These are phyloP conservation scores for Pestalotiopsis sp. DNA, from an alignment of 2,329 filamentous ascomycete species.

Conservation along the genomic window DNA sequence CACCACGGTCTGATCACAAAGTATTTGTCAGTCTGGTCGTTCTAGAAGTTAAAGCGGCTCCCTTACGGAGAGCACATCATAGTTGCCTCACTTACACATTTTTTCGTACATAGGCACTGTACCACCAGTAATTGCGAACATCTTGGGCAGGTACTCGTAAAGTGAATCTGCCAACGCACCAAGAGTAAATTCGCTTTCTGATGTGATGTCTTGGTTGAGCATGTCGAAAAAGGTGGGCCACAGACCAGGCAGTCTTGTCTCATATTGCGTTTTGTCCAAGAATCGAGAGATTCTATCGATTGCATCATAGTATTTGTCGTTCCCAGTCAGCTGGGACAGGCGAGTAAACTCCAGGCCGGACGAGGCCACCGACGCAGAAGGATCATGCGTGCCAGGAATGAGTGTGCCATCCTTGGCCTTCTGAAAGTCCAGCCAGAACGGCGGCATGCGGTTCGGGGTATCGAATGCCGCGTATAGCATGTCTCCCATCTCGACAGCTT, in stretches of 20 bases:
- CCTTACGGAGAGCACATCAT: not conserved
- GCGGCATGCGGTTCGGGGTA: slow-evolving; percentile 51
- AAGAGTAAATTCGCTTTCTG: slow-evolving; percentile 48
- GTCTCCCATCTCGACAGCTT: slow-evolving; percentile 48
- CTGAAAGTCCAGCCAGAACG: slow-evolving; percentile 58
- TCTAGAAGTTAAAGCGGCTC: not conserved
- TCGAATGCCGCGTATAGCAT: slow-evolving; percentile 52
- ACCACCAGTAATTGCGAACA: slow-evolving; percentile 69
- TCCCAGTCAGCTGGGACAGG: slow-evolving; percentile 68
- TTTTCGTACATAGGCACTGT: slow-evolving; percentile 59
- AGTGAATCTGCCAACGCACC: slow-evolving; percentile 58
- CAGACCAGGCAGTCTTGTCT: slow-evolving; percentile 73
- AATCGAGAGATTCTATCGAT: slow-evolving; percentile 72
- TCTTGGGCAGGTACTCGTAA: slow-evolving; percentile 65
- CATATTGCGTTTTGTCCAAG: slow-evolving; percentile 67
- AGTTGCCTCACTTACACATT: slow-evolving; percentile 46
- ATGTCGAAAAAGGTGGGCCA: slow-evolving; percentile 71
- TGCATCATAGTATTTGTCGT: slow-evolving; percentile 75
- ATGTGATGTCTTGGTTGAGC: slow-evolving; percentile 47
- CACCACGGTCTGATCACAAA: slow-evolving; percentile 50
- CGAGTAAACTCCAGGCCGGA: slow-evolving; percentile 73
- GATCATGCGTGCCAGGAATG: slow-evolving; percentile 36
- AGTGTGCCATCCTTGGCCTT: slow-evolving; percentile 37
- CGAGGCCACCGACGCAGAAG: slow-evolving; percentile 52
- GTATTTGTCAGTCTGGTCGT: not conserved